Evolutionary conservation across 2,329 filamentous ascomycete genomes (phyloP).

Genomic region (Colletotrichum cordylinicola): DNA sequence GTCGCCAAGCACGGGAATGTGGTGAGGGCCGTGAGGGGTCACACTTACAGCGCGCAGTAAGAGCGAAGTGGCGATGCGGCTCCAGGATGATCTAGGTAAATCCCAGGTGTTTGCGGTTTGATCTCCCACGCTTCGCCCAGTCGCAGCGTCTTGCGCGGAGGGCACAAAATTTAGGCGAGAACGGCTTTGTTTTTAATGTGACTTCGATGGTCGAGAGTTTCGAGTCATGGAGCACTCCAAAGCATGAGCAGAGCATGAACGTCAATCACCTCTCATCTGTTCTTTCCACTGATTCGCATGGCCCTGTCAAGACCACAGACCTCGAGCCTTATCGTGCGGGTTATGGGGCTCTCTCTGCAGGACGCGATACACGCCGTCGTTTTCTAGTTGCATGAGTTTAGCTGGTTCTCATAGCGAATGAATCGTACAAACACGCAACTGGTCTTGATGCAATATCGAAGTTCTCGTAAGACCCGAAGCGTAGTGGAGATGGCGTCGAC

Average conservation of each 20-base stretch:
- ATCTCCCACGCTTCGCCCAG: slow-evolving; percentile 13
- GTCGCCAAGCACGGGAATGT: background rate
- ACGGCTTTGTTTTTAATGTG: background rate
- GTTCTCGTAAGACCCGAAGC: background rate
- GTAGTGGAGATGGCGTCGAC: background rate
- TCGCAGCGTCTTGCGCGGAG: background rate
- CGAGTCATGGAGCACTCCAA: background rate
- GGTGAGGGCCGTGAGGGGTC: background rate
- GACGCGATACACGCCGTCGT: background rate
- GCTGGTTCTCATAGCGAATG: background rate
- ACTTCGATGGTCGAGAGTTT: background rate
- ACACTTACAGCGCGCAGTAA: background rate
- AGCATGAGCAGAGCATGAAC: background rate
- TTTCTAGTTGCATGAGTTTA: background rate
- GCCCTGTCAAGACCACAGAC: background rate
- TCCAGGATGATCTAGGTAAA: background rate
- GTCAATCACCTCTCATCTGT: background rate
- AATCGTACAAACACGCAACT: background rate
- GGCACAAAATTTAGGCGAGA: background rate
- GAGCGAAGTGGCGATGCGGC: slow-evolving; percentile 1
- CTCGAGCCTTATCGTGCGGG: background rate
- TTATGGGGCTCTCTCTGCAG: background rate
- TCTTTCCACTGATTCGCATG: background rate
- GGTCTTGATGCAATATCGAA: background rate
- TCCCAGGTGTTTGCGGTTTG: slow-evolving; percentile 11